Evolutionary conservation across 306 rosid genomes (phyloP), one percentile per base, ranked within the genome.

Genomic region (Casuarina equisetifolia): DNA sequence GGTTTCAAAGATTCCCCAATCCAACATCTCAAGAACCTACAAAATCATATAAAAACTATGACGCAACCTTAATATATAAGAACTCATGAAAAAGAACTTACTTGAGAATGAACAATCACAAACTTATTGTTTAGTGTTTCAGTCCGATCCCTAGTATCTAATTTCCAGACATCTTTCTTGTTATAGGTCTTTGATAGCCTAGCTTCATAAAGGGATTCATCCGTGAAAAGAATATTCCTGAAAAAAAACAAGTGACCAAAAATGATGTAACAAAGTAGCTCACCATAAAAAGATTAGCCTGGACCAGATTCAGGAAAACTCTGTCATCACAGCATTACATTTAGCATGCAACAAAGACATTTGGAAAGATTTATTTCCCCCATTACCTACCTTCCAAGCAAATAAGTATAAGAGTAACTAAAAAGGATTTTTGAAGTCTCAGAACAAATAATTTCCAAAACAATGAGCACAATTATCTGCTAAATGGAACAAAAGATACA

Each of bases 101-200:
- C 3, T 53, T 75, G 43, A 44, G 62, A 77, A 77, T 51, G 69
- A 66, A 69, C 66, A 73, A 78, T 79, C 6, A 68, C 75, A 77
- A 62, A 92, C 98, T 62, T 88, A 44, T 84, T 86, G 78, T 82
- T 83, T 74, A 94, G 80, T 70, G 96, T 85, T 86, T 94, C 98
- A 57, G 97, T 90, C 81, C 82, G 84, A 39, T 94, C 98, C 98
- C 97, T 92, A 45, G 78, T 70, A 83, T 94, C 98, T 76, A 94
- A 83, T 87, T 90, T 92, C 98, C 98, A 94, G 69, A 94, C 72
- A 87, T 94, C 97, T 82, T 84, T 94, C 83, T 94, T 6, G 92
- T 92, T 61, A 94, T 73, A 17, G 98, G 98, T 74, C 96, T 90
- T 81, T 85, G 69, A 85, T 90, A 90, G 66, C 93, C 98, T 53